These are phyloP conservation scores for Gynandropsis gynandra DNA, from an alignment of 345 rosid species.

Conservation along the genomic window DNA sequence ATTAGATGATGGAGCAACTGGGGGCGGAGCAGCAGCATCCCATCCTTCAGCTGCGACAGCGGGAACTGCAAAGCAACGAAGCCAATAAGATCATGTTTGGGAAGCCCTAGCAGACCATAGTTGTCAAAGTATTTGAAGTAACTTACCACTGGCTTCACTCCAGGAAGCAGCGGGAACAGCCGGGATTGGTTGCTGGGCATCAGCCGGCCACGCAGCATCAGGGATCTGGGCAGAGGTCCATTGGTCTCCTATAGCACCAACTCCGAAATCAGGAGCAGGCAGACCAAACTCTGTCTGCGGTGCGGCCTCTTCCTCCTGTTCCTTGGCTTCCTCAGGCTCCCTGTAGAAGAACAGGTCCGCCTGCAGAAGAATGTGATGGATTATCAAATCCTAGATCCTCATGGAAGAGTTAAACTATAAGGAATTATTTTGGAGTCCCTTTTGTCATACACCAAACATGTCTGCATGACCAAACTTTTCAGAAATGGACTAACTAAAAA, in stretches of 20 bases:
- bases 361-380: constrained; percentile 12
- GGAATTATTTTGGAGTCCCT: no score
- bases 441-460: no score
- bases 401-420: no score
- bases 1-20: background rate
- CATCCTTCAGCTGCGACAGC: constrained; percentile 1
- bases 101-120: no score
- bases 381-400: no score
- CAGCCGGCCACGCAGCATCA: constrained; percentile 41
- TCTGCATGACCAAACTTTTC: no score
- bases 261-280: background rate
- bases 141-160: constrained; percentile 25
- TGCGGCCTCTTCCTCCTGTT: background rate
- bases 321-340: constrained; percentile 29
- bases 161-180: constrained; percentile 31
- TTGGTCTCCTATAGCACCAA: background rate
- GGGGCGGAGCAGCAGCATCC: constrained; percentile 3
- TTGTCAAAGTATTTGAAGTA: background rate
- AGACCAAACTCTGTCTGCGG: background rate
- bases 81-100: no score
- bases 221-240: constrained; percentile 15
- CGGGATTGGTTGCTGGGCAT: constrained; percentile 35
- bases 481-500: no score
- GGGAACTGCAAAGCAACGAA: background rate
- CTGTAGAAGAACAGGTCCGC: constrained; percentile 56